Evolutionary conservation across 805 yeast species (phyloP).

Genomic region (Candida corydali): DNA sequence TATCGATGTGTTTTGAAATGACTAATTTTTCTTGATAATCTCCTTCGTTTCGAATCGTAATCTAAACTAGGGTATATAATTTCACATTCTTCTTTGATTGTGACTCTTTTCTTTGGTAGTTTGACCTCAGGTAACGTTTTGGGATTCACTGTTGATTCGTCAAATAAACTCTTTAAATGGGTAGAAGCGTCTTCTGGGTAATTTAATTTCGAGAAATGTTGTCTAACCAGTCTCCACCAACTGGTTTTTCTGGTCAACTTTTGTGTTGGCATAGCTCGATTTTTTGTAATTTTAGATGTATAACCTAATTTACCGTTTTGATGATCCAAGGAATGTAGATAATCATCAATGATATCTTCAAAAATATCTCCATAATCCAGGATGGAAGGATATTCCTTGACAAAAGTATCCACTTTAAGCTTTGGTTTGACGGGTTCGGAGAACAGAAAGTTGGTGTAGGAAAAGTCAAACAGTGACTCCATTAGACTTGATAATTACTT

Average conservation of each 20-base stretch:
- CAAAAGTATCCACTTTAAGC: not conserved
- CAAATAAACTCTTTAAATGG: constrained; percentile 2
- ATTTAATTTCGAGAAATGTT: no score
- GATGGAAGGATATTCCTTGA: no score
- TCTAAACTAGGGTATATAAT: constrained; percentile 5
- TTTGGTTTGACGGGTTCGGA: not conserved
- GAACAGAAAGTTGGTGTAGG: not conserved
- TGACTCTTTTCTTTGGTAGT: constrained; percentile 3
- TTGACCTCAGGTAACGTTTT: not conserved
- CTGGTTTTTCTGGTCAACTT: no score
- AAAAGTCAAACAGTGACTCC: not conserved
- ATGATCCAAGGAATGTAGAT: constrained; percentile 2
- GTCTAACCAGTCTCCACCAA: no score
- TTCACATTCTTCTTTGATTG: constrained; percentile 5
- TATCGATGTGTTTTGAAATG: constrained; percentile 3
- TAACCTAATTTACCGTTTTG: not conserved
- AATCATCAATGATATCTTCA: constrained; percentile 5
- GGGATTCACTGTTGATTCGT: not conserved
- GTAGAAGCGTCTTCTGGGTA: no score
- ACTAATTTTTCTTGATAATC: constrained; percentile 6
- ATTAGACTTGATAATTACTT: not conserved
- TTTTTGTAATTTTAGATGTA: not conserved
- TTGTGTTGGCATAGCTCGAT: no score
- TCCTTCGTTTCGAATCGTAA: not conserved
- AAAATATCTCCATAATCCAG: constrained; percentile 2